Percentiles rank a stretch among this genome's conserved stretches.
These are phyloP conservation scores for Ophiocordyceps camponoti-floridani DNA, from an alignment of 2,329 filamentous ascomycete species.

Conservation along the genomic window DNA sequence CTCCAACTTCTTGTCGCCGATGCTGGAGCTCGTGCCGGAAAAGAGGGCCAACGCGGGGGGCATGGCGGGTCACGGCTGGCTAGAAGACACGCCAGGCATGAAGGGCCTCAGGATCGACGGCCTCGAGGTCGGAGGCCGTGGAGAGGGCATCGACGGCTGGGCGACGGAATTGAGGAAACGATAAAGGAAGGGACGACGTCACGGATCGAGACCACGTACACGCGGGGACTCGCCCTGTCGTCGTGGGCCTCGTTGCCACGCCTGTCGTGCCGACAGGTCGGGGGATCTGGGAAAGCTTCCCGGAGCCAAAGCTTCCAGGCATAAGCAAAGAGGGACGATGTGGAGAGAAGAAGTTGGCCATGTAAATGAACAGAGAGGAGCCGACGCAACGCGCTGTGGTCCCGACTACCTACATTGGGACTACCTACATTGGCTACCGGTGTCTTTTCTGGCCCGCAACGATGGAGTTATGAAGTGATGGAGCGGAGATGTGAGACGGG, in stretches of 20 bases:
- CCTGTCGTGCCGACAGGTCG: neutral
- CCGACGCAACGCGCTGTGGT: neutral
- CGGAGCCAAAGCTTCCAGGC: neutral
- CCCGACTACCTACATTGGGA: neutral
- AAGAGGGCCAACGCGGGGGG: constrained; percentile 88
- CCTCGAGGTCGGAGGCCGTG: constrained; percentile 61
- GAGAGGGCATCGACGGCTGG: constrained; percentile 92
- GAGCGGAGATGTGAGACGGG: neutral
- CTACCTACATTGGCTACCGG: neutral
- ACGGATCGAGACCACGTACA: neutral
- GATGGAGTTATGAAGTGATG: neutral
- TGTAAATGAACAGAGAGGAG: neutral
- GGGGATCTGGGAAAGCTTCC: neutral
- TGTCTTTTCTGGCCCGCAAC: neutral
- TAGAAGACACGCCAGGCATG: constrained; percentile 81
- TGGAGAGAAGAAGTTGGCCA: neutral
- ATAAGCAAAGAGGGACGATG: neutral
- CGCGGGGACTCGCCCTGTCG: neutral
- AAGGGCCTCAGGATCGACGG: constrained; percentile 55
- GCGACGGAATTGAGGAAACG: constrained; percentile 73
- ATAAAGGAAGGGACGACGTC: constrained; percentile 20
- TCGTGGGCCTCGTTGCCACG: neutral
- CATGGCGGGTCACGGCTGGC: constrained; percentile 72
- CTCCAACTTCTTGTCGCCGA: constrained; percentile 68
- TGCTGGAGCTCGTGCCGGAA: constrained; percentile 79